Base-by-base conservation (phyloP, 805 yeast genomes). In the Ogataea degrootiae region DNA sequence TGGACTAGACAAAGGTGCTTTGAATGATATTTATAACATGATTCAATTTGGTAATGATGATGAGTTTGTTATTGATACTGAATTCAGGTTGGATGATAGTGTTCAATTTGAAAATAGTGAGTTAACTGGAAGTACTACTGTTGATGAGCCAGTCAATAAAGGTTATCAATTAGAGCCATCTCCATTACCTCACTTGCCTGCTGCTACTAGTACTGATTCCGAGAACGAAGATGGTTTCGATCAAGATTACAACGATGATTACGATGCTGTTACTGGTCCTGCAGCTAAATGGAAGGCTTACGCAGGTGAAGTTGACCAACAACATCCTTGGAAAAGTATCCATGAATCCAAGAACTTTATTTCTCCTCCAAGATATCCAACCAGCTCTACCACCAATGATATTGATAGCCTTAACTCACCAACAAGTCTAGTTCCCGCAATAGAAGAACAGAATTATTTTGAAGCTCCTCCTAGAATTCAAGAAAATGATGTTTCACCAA, bases 11-110 rank as follows among this genome's bases (percentile, higher is more conserved):
- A 54, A 44, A 9, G 48, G 51, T 4, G 65, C 62, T 12, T 39
- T 65, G 11, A 49, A 44, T 42, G 67, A 62, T n/a, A 41, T 65
- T n/a, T 58, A 63, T 52, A 55, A 59, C 41, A 53, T 62, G 57
- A 59, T 65, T 29, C 56, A 60, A 34, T 65, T 65, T 47, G 61
- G 60, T 39, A 59, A 57, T 29, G 64, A 56, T 35, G 53, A 47
- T 15, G 52, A 53, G 6, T 43, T 55, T 23, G 44, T 33, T 6
- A 52, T 57, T 14, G 60, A 63, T 43, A 60, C 67, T 2, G 49
- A 52, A 43, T 62, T 63, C 43, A 44, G 60, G 39, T 43, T 62
- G 14, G 60, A 51, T 21, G 41, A n/a, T 23, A 6, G 31, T 9
- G 26, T 14, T 46, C 39, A 17, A 16, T n/a, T 42, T 26, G 34